Evolutionary conservation across 164 flowering plant genomes (phyloP), one percentile per base, ranked within the genome.

Genomic region (Vitis riparia): DNA sequence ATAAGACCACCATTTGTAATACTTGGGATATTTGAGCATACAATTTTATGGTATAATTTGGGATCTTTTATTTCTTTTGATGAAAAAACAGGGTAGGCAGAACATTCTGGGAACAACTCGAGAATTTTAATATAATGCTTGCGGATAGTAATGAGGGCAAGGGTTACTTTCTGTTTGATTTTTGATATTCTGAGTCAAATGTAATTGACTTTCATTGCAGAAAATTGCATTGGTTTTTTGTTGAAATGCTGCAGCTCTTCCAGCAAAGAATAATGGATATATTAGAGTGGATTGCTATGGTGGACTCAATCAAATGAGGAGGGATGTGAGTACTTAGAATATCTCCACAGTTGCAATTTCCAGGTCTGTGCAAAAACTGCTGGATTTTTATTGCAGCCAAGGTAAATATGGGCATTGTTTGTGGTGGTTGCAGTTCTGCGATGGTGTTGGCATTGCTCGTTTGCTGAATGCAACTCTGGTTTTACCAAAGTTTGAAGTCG

Each of bases 251-350:
- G 98, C 99, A 95, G 98, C 97, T 91, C 85, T 95, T 51, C 93
- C 91, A 51, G 79, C 55, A 3, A 49, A 83, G 76, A 93, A 74
- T 74, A 91, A 90, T 86, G 99, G 99, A 53, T 93, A 89, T 73
- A 86, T 93, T 58, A 81, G 96, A 69, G 97, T 95, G 84, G 98
- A 95, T 86, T 95, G 99, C 81, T 93, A 86, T 84, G 98, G 99
- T 56, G 99, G 99, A 58, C 98, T 95, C 83, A 95, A 95, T 84
- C 99, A 93, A 82, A 91, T 95, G 98, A 89, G 97, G 76, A 84
- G 99, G 68, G 98, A 95, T 79, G 99, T 95, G 79, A 78, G 91
- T 84, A 61, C 23, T 62, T 56, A 51, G 16, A 16, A 9, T 15
- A 48, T 30, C 23, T 69, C 12, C n/a, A 5, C 10, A 13, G 3